These are phyloP conservation scores for Phoma sp. DNA, from an alignment of 2,329 filamentous ascomycete genomes.

Conservation along the genomic window DNA sequence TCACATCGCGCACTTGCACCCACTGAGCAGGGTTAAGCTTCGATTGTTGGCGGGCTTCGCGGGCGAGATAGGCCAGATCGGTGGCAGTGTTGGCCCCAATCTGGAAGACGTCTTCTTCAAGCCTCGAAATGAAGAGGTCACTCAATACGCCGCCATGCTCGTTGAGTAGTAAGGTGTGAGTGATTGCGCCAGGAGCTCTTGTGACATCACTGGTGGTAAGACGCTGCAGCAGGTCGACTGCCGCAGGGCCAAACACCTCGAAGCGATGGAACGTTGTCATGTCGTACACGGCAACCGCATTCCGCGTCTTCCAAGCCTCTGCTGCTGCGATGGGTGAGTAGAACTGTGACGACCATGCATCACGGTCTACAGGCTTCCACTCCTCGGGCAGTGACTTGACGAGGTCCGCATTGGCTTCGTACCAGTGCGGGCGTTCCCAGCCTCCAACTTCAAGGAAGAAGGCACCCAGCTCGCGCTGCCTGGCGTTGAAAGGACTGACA, in stretches of 20 bases:
- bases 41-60: constrained; percentile 59
- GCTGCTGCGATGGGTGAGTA: constrained; percentile 65
- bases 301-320: constrained; percentile 70
- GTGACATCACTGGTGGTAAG: constrained; percentile 59
- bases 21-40: constrained; percentile 50
- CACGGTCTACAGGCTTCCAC: constrained; percentile 63
- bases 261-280: constrained; percentile 66
- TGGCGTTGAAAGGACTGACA: constrained; percentile 63
- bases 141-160: constrained; percentile 60
- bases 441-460: constrained; percentile 65
- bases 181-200: constrained; percentile 57
- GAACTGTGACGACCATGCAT: constrained; percentile 63
- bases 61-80: constrained; percentile 61
- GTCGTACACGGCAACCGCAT: constrained; percentile 67
- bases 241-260: constrained; percentile 64
- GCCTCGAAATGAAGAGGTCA: constrained; percentile 63
- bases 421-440: constrained; percentile 70
- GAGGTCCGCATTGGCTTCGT: constrained; percentile 61
- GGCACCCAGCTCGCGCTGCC: constrained; percentile 62
- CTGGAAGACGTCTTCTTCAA: constrained; percentile 59
- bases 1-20: constrained; percentile 64
- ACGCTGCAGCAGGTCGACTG: constrained; percentile 60
- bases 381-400: constrained; percentile 58
- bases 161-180: constrained; percentile 64
- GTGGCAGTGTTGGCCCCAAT: constrained; percentile 62